A percentile compares a stretch with the other conserved stretches of the same genome.
Conservation (phyloP, 192 early-diverging fungal species). For the Coemansia sp. region DNA sequence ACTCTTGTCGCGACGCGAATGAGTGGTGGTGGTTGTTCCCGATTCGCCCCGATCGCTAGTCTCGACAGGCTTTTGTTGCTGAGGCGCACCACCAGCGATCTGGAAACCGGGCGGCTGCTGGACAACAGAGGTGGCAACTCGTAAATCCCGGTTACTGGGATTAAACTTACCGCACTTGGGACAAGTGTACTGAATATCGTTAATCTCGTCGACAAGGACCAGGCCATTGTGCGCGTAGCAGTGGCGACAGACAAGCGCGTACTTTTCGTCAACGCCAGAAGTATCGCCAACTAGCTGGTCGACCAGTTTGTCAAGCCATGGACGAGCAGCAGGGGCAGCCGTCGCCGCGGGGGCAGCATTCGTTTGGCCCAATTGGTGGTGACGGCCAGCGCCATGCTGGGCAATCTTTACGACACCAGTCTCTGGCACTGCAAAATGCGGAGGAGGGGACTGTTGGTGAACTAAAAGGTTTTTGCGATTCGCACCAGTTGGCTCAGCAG, state of each 20-base stretch:
- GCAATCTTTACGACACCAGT: constrained; percentile 29
- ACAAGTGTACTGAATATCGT: constrained; percentile 58
- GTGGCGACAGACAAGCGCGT: constrained; percentile 87
- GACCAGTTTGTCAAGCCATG: constrained; percentile 90
- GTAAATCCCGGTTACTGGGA: constrained; percentile 19
- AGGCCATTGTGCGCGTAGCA: constrained; percentile 95
- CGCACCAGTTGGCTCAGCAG: too few species aligned
- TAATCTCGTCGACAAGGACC: constrained; percentile 75
- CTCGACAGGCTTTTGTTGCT: not conserved
- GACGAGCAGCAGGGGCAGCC: constrained; percentile 12
- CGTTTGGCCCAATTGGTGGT: constrained; percentile 4
- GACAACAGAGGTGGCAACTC: constrained; percentile 5
- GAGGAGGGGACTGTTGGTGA: not conserved
- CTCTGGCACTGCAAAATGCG: constrained; percentile 1
- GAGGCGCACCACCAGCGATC: not conserved
- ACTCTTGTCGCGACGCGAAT: not conserved
- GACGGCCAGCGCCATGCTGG: not conserved
- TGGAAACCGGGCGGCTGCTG: constrained; percentile 9
- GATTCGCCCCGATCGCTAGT: not conserved
- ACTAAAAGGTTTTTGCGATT: too few species aligned
- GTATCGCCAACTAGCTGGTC: constrained; percentile 88
- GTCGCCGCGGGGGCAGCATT: not conserved
- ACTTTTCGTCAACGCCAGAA: constrained; percentile 82
- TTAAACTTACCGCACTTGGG: constrained; percentile 55
- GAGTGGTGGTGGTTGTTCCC: not conserved